Conservation (phyloP, 164 flowering plant genomes). For the Dillenia turbinata region DNA sequence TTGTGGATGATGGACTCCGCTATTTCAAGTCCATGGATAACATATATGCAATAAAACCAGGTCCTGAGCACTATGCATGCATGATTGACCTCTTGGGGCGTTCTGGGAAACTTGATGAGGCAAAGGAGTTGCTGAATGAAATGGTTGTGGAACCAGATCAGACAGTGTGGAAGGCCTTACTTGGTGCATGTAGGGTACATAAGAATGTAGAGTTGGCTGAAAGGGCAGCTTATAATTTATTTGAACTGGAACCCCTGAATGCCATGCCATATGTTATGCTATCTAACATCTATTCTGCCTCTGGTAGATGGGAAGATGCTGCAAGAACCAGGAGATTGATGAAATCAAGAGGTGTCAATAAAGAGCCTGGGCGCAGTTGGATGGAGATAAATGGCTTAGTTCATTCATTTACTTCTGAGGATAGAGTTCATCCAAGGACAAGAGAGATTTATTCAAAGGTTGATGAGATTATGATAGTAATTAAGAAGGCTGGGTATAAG, state of each 20-base stretch:
- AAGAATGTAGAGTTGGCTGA: constrained; percentile 55
- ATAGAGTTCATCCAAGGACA: constrained; percentile 50
- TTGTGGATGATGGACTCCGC: constrained; percentile 43
- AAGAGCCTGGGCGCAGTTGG: constrained; percentile 93
- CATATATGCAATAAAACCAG: constrained; percentile 58
- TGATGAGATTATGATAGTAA: constrained; percentile 51
- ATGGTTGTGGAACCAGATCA: constrained; percentile 70
- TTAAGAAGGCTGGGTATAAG: constrained; percentile 73
- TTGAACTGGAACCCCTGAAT: constrained; percentile 62
- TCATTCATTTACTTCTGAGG: constrained; percentile 69
- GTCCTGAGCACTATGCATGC: constrained; percentile 77
- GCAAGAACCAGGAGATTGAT: constrained; percentile 54
- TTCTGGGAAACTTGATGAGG: constrained; percentile 65
- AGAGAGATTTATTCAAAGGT: constrained; percentile 59
- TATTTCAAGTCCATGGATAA: constrained; percentile 62
- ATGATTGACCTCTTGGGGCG: constrained; percentile 83
- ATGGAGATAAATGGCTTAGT: constrained; percentile 57
- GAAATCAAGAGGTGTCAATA: constrained; percentile 58
- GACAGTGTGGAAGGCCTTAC: constrained; percentile 80
- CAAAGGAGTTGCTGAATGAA: constrained; percentile 44
- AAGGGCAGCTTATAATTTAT: constrained; percentile 62
- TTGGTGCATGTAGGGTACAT: constrained; percentile 66
- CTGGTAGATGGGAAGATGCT: constrained; percentile 63
- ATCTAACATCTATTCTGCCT: constrained; percentile 70
- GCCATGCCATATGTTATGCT: constrained; percentile 68